Percentiles rank a stretch among this genome's conserved stretches.
phyloP scores from a whole-genome alignment of 768 basidiomycete genomes.

The Amanita thiersii region DNA sequence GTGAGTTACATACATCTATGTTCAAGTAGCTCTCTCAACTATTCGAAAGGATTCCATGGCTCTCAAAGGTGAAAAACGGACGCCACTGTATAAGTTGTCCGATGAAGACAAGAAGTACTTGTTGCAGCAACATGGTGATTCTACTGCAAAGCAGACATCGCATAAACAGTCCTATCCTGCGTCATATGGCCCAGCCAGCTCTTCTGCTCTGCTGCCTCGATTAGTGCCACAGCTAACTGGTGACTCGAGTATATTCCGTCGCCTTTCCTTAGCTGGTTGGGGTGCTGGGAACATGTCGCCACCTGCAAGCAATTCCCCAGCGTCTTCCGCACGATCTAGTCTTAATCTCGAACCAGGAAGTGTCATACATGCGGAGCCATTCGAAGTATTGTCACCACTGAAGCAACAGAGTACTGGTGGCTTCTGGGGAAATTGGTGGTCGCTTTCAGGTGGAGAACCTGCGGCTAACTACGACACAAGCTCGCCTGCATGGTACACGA shows the following conservation, averaged over 20 bases:
- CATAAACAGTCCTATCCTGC: constrained; percentile 29
- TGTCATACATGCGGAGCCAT: constrained; percentile 2
- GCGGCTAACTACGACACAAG: constrained; percentile 24
- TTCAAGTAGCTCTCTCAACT: constrained; percentile 8
- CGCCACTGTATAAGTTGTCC: constrained; percentile 53
- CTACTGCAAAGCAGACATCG: constrained; percentile 17
- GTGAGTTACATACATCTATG: constrained; percentile 28
- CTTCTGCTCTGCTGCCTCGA: constrained; percentile 48
- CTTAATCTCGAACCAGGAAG: constrained; percentile 25
- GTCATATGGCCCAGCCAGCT: constrained; percentile 56
- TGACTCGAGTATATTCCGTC: constrained; percentile 55
- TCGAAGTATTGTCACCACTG: constrained; percentile 30
- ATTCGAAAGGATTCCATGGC: constrained; percentile 58
- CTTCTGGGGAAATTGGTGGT: constrained; percentile 73
- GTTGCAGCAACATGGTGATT: constrained; percentile 45
- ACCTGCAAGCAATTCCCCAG: constrained; percentile 15
- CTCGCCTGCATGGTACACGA: constrained; percentile 56
- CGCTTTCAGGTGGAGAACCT: constrained; percentile 52
- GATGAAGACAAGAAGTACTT: constrained; percentile 59
- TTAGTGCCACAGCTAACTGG: constrained; percentile 74
- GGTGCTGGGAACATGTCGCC: constrained; percentile 28
- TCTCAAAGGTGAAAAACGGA: constrained; percentile 62
- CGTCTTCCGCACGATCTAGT: constrained; percentile 28
- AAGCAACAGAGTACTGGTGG: constrained; percentile 70
- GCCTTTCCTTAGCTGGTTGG: constrained; percentile 63